phyloP scores from a whole-genome alignment of 306 rosid species.

The Oemleria cerasiformis region DNA sequence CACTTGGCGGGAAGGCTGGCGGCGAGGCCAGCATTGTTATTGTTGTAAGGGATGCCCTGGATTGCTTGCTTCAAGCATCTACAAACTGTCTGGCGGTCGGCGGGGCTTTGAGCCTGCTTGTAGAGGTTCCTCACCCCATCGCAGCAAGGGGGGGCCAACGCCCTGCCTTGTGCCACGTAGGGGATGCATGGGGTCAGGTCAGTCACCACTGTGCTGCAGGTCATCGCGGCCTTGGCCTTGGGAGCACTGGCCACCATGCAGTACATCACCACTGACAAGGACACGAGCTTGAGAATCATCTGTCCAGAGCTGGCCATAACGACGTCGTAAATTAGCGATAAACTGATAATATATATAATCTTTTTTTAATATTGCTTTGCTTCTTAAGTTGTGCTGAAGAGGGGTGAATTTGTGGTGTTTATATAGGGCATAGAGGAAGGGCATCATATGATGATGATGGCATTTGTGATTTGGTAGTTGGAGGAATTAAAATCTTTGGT shows the following conservation, averaged over 20 bases:
- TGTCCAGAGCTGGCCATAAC: constrained; percentile 31
- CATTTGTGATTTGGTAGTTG: constrained; percentile 5
- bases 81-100: constrained; percentile 53
- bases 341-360: too few relatives aligned
- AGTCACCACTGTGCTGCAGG: constrained; percentile 39
- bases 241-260: constrained; percentile 28
- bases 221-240: constrained; percentile 13
- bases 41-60: constrained; percentile 21
- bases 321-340: background rate
- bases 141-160: constrained; percentile 38
- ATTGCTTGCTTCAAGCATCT: constrained; percentile 47
- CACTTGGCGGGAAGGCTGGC: constrained; percentile 42
- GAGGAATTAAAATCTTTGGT: background rate
- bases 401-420: background rate
- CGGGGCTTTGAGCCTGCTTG: constrained; percentile 37
- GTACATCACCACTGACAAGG: constrained; percentile 25
- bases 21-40: constrained; percentile 26
- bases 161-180: constrained; percentile 28
- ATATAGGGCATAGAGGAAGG: background rate
- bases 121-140: constrained; percentile 35
- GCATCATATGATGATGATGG: too few relatives aligned
- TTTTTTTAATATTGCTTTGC: too few relatives aligned
- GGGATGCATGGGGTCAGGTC: constrained; percentile 33
- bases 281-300: constrained; percentile 18
- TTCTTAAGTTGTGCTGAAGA: background rate